Conservation (phyloP, 1,284 basidiomycete species). For the Trametes sp. region DNA sequence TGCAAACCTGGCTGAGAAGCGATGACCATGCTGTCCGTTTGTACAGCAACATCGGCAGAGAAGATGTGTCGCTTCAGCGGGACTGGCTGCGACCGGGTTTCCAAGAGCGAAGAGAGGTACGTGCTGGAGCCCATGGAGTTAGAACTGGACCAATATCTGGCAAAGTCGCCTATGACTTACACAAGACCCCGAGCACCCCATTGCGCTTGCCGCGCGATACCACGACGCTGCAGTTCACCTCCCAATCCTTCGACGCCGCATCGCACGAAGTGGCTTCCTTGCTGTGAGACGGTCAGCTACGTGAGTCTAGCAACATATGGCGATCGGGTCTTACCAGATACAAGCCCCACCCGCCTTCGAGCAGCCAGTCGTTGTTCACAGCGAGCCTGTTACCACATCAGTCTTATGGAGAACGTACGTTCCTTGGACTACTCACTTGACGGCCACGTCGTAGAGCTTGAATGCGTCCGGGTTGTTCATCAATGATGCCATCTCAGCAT, state of each 20-base stretch:
- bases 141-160: not conserved
- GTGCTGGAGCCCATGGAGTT: conserved; percentile 47
- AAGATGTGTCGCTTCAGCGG: conserved; percentile 63
- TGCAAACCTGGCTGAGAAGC: conserved; percentile 42
- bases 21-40: conserved; percentile 61
- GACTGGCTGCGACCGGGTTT: conserved; percentile 49
- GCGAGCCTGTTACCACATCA: conserved; percentile 53
- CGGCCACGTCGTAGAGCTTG: conserved; percentile 70
- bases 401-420: not conserved
- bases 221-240: conserved; percentile 67
- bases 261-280: conserved; percentile 75
- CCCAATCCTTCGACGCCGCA: conserved; percentile 71
- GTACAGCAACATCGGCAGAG: conserved; percentile 65
- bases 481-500: conserved; percentile 70
- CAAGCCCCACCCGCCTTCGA: conserved; percentile 74
- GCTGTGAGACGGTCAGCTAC: conserved; percentile 46
- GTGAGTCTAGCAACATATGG: too few species aligned
- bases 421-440: conserved; percentile 52
- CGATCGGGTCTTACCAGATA: conserved; percentile 55
- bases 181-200: conserved; percentile 78
- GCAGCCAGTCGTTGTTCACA: conserved; percentile 69
- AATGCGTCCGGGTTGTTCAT: conserved; percentile 63
- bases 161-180: conserved; percentile 48
- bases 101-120: conserved; percentile 55
- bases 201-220: conserved; percentile 67